Evolutionary conservation across 192 early-diverging fungal genomes (phyloP), one percentile per base, ranked within the genome.

Genomic region (Spinellus fusiger): DNA sequence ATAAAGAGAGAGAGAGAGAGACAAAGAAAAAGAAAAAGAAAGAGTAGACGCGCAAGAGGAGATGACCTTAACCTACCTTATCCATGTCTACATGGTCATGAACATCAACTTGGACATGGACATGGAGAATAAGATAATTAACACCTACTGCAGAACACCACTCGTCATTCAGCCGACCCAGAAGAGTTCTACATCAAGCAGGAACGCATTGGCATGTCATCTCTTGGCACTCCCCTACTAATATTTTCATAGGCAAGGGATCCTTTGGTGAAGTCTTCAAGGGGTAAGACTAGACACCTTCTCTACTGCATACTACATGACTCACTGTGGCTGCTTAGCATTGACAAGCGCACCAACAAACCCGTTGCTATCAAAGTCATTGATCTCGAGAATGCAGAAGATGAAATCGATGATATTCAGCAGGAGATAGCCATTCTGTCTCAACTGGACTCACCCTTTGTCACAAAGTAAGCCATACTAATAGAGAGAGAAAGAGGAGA

Each of bases 381-480:
- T 68, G 93, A 99, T 72, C 75, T 99, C 20, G 95, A 98, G 73
- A 91, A 83, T 66, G 90, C 92, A 23, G 95, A 99, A 71, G 95
- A 98, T 67, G 94, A 98, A 68, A 96, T 98, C 60, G 95, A 98
- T 65, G 96, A 99, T 80, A 96, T 99, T 69, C 95, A 95, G 72
- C 90, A 93, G 66, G 96, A 99, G 66, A 97, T 98, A 71, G 85
- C 82, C 52, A 96, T 99, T 54, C 77, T 99, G 27, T 94, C 93
- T 46, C 95, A 96, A 67, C 76, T 96, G 57, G 87, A 94, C 70
- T 93, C 93, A 8, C 80, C 80, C 20, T 88, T 89, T 66, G 90
- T 96, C 37, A 94, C 91, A 58, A 80, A 75, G 82, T 81, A 78
- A 53, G 28, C 25, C 2, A 35, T 44, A 25, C 12, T 56, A 28